Percentiles rank a stretch among this genome's conserved stretches.
phyloP scores from a whole-genome alignment of 169 alveolate genomes.

The Cryptosporidium felis region DNA sequence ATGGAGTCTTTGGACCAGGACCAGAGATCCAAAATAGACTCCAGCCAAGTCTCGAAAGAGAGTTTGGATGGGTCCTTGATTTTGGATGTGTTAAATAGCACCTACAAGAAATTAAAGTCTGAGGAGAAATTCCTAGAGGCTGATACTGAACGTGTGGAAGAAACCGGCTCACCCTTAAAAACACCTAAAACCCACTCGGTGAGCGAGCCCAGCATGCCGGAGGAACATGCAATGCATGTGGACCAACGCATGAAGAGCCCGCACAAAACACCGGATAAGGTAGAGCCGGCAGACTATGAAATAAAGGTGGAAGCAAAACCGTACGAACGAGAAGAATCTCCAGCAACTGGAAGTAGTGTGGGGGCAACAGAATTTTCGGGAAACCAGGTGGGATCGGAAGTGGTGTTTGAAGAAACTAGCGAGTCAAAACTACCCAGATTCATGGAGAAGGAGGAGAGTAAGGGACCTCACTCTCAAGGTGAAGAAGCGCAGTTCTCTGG shows the following conservation, averaged over 20 bases:
- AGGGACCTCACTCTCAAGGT: neutral
- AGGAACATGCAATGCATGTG: neutral
- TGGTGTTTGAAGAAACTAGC: conserved; percentile 34
- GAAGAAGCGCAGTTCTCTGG: neutral
- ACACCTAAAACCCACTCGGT: conserved; percentile 32
- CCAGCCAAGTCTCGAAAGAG: neutral
- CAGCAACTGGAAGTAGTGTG: too few species aligned
- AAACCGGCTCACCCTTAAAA: neutral
- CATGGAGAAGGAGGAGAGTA: neutral
- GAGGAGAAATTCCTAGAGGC: conserved; percentile 9
- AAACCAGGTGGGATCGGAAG: neutral
- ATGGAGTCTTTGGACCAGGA: conserved; percentile 13
- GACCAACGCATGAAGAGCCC: conserved; percentile 16
- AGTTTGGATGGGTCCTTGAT: neutral
- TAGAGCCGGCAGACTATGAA: neutral
- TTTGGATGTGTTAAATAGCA: neutral
- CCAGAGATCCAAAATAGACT: neutral
- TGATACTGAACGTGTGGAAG: conserved; percentile 1
- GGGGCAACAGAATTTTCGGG: neutral
- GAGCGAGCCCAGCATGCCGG: neutral
- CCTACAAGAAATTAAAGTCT: neutral
- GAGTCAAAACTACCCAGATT: conserved; percentile 47
- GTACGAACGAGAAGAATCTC: too few species aligned
- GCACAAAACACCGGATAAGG: conserved; percentile 9
- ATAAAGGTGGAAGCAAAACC: conserved; percentile 10